Conservation (phyloP, 768 basidiomycete species). For the Mycena galopus region DNA sequence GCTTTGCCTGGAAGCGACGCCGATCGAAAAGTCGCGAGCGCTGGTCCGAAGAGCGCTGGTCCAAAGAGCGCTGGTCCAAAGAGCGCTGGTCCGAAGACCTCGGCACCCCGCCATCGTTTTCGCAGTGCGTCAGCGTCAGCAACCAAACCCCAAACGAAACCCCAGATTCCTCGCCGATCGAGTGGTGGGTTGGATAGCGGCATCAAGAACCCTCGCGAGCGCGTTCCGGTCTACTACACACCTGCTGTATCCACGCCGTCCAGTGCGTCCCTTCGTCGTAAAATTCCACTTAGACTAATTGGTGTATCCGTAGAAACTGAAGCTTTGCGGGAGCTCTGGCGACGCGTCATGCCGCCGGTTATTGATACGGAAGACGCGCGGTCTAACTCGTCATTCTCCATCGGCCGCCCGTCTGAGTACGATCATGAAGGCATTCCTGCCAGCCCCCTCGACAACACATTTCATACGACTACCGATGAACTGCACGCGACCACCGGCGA, state of each 20-base stretch:
- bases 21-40: not conserved
- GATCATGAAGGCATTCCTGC: conserved; percentile 36
- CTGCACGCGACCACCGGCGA: not conserved
- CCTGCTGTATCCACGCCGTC: conserved; percentile 78
- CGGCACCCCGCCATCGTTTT: conserved; percentile 46
- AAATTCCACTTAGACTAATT: not conserved
- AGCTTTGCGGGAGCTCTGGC: conserved; percentile 58
- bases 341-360: conserved; percentile 40
- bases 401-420: conserved; percentile 19
- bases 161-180: conserved; percentile 74
- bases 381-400: conserved; percentile 51
- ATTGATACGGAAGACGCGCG: conserved; percentile 57
- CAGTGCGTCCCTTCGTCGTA: conserved; percentile 48
- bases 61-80: too few relatives aligned
- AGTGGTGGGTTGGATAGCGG: conserved; percentile 67
- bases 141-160: too few relatives aligned
- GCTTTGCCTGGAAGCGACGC: not conserved
- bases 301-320: conserved; percentile 39
- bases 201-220: conserved; percentile 54
- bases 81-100: not conserved
- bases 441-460: not conserved
- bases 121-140: conserved; percentile 69
- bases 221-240: not conserved
- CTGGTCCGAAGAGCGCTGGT: not conserved
- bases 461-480: not conserved